Evolutionary conservation across 345 rosid genomes (phyloP).

Genomic region (Boechera stricta): DNA sequence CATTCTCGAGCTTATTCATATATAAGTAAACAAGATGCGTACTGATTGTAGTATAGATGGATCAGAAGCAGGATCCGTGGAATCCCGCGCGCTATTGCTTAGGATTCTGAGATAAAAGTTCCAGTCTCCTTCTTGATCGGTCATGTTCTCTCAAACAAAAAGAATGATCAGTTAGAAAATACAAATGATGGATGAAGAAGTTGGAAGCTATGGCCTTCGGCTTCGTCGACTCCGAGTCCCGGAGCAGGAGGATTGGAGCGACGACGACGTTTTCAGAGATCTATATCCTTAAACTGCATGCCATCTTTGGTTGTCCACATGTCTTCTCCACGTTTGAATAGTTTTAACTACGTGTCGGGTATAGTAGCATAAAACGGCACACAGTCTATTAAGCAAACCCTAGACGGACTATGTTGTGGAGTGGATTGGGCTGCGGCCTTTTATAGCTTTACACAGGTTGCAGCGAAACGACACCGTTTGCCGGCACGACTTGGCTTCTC

Average conservation of each 20-base stretch:
- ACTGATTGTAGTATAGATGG: conserved; percentile 80
- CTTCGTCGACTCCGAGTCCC: conserved; percentile 12
- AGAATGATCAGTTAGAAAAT: not conserved
- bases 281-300: conserved; percentile 2
- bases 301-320: not conserved
- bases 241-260: not conserved
- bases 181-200: conserved; percentile 13
- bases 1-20: not conserved
- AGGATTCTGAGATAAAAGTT: conserved; percentile 73
- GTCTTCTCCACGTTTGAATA: not conserved
- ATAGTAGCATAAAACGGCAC: not conserved
- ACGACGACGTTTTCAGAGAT: not conserved
- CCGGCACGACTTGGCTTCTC: not conserved
- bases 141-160: conserved; percentile 43
- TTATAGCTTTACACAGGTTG: not conserved
- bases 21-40: conserved; percentile 21
- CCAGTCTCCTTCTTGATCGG: conserved; percentile 66
- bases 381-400: not conserved
- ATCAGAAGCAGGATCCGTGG: conserved; percentile 85
- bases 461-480: not conserved
- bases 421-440: not conserved
- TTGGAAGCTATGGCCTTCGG: not conserved
- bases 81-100: conserved; percentile 74
- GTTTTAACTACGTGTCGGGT: conserved; percentile 20
- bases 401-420: not conserved